Evolutionary conservation across 805 yeast species (phyloP).

Genomic region (Blastobotrys mokoenaii): DNA sequence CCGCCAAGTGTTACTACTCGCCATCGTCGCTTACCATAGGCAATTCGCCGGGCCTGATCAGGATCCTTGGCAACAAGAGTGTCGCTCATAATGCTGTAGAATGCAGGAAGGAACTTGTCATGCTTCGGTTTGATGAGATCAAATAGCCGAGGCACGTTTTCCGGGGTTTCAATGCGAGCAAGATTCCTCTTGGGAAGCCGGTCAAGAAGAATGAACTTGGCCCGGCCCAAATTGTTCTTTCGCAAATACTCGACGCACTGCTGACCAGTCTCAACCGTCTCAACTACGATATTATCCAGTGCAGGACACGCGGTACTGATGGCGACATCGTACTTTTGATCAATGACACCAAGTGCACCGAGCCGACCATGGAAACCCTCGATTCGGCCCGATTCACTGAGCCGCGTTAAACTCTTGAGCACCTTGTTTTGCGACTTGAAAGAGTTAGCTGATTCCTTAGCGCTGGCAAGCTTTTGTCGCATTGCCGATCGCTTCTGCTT

Average conservation of each 20-base stretch:
- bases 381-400: constrained; percentile 75
- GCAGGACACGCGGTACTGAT: constrained; percentile 92
- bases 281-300: constrained; percentile 89
- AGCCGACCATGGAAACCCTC: constrained; percentile 81
- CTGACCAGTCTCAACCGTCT: constrained; percentile 61
- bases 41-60: constrained; percentile 76
- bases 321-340: constrained; percentile 83
- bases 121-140: constrained; percentile 70
- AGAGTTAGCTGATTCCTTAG: constrained; percentile 47
- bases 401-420: constrained; percentile 53
- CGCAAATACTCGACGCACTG: constrained; percentile 76
- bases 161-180: constrained; percentile 58
- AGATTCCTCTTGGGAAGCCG: constrained; percentile 60
- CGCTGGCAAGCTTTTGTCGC: constrained; percentile 60
- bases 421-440: constrained; percentile 68
- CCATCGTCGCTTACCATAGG: constrained; percentile 72
- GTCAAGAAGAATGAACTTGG: constrained; percentile 73
- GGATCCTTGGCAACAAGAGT: constrained; percentile 79
- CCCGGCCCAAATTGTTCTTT: constrained; percentile 77
- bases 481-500: constrained; percentile 42
- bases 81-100: constrained; percentile 76
- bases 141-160: constrained; percentile 68
- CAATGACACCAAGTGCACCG: constrained; percentile 90
- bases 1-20: constrained; percentile 93
- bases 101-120: constrained; percentile 71